These are phyloP conservation scores for Wickerhamiella qilinensis DNA, from an alignment of 805 yeast genomes.

Conservation along the genomic window DNA sequence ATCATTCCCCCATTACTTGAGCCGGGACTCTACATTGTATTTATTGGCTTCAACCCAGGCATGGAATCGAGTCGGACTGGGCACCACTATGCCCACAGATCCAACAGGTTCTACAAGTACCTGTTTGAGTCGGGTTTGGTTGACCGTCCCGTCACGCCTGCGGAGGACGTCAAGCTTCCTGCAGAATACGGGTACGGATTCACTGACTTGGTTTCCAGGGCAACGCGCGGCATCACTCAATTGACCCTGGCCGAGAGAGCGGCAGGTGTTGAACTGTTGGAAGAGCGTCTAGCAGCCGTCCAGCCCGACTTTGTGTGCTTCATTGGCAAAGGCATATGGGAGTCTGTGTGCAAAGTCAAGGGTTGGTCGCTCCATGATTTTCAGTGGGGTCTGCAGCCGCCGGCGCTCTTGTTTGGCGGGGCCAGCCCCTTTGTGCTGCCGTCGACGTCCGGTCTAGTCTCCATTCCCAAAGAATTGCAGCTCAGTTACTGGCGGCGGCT, in stretches of 20 bases:
- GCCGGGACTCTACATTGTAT: conserved; percentile 29
- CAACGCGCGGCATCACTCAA: conserved; percentile 44
- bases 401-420: conserved; percentile 14
- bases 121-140: conserved; percentile 37
- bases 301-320: conserved; percentile 34
- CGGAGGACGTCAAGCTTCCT: conserved; percentile 30
- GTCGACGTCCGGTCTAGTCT: conserved; percentile 57
- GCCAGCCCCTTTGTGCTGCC: conserved; percentile 43
- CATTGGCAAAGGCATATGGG: conserved; percentile 69
- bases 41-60: conserved; percentile 65
- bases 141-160: conserved; percentile 15
- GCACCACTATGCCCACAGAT: conserved; percentile 57
- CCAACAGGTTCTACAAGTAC: conserved; percentile 54
- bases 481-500: conserved; percentile 33
- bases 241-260: conserved; percentile 36
- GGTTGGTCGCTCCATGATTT: conserved; percentile 26
- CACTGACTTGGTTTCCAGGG: conserved; percentile 51
- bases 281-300: conserved; percentile 26
- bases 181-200: conserved; percentile 40
- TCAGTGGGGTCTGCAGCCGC: conserved; percentile 35
- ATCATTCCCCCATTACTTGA: conserved; percentile 14
- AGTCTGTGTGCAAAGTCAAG: conserved; percentile 29
- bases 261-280: conserved; percentile 36
- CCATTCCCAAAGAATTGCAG: conserved; percentile 31
- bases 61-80: conserved; percentile 40